Evolutionary conservation across 768 basidiomycete species (phyloP).

Genomic region (Neoboletus subvelutipes): DNA sequence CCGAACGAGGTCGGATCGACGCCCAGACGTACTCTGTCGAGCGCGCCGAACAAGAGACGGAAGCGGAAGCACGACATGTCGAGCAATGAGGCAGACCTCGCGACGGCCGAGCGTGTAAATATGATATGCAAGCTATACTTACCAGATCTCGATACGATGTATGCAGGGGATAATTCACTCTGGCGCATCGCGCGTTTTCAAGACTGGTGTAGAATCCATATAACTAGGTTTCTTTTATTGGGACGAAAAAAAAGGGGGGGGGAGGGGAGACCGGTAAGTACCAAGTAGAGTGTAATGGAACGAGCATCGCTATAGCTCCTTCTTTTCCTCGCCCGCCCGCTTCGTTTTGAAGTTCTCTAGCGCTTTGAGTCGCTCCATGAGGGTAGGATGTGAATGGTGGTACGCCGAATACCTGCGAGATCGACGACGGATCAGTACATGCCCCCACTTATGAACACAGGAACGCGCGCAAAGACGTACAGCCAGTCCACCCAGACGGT

Average conservation of each 20-base stretch:
- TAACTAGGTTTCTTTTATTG: neutral
- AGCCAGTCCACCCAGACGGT: constrained; percentile 95
- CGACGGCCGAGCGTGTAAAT: neutral
- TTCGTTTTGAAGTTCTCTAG: constrained; percentile 66
- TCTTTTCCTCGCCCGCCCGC: constrained; percentile 30
- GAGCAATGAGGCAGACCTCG: neutral
- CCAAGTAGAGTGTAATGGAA: neutral
- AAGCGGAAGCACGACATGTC: neutral
- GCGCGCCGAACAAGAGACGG: neutral
- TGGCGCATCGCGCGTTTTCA: neutral
- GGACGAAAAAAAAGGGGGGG: neutral
- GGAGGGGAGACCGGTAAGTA: neutral
- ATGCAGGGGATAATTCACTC: neutral
- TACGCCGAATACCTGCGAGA: constrained; percentile 80
- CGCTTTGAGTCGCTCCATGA: constrained; percentile 84
- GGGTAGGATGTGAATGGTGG: constrained; percentile 93
- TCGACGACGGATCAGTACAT: neutral
- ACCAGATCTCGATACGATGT: neutral
- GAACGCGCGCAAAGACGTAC: constrained; percentile 33
- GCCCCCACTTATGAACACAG: neutral
- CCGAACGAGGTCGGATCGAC: constrained; percentile 59
- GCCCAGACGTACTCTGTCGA: constrained; percentile 37
- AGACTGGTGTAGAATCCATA: neutral
- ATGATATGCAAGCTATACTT: neutral
- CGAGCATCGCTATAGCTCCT: constrained; percentile 19